Evolutionary conservation across 768 basidiomycete genomes (phyloP).

Genomic region (Phlebiopsis gigantea): DNA sequence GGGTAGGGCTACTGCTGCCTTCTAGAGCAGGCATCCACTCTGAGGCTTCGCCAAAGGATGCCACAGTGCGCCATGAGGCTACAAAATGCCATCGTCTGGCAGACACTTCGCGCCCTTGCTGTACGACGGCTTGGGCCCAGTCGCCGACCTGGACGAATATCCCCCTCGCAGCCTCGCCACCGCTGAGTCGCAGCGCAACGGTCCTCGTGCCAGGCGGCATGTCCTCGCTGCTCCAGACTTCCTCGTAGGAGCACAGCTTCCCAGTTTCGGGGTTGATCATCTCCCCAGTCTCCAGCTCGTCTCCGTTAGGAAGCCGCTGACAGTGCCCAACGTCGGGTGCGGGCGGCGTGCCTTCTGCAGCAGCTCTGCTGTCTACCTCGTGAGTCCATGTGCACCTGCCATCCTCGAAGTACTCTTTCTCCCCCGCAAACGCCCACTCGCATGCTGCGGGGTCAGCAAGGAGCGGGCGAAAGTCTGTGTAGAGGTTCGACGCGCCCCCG

Average conservation of each 20-base stretch:
- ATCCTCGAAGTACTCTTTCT: slow-evolving; percentile 2
- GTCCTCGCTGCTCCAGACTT: slow-evolving; percentile 9
- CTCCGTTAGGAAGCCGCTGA: slow-evolving; percentile 7
- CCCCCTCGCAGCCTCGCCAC: neutral
- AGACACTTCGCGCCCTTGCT: neutral
- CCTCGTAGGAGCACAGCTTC: neutral
- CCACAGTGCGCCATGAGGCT: neutral
- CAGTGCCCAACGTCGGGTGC: slow-evolving; percentile 6
- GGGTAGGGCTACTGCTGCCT: neutral
- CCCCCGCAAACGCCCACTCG: slow-evolving; percentile 12
- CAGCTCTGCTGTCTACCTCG: slow-evolving; percentile 6
- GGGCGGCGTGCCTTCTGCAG: neutral
- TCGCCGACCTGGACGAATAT: slow-evolving; percentile 7
- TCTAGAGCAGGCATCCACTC: neutral
- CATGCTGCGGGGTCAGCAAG: slow-evolving; percentile 4
- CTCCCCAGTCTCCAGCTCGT: slow-evolving; percentile 13
- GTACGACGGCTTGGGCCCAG: slow-evolving; percentile 8
- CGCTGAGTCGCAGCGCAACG: neutral
- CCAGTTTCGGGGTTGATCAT: slow-evolving; percentile 8
- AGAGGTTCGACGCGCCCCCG: slow-evolving; percentile 5
- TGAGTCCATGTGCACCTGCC: slow-evolving; percentile 3
- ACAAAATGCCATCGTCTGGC: slow-evolving; percentile 5
- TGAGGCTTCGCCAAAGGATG: neutral
- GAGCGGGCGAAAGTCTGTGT: slow-evolving; percentile 11
- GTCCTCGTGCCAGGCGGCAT: neutral